Evolutionary conservation across 768 basidiomycete species (phyloP).

Genomic region (Naganishia vishniacii): DNA sequence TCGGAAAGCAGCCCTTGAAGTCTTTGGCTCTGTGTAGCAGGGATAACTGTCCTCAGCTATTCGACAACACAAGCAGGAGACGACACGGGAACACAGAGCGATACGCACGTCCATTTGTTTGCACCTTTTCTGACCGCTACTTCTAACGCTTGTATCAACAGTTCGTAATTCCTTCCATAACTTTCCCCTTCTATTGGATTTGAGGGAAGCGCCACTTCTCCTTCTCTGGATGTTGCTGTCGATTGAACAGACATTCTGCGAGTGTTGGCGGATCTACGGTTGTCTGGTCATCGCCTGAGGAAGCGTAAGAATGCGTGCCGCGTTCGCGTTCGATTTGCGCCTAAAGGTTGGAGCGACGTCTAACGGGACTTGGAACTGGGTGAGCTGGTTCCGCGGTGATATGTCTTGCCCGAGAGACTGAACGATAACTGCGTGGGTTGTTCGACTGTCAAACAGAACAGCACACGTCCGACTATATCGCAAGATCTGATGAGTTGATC

Average conservation of each 20-base stretch:
- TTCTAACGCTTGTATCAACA: constrained; percentile 38
- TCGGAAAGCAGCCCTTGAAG: constrained; percentile 34
- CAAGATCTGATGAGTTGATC: no score
- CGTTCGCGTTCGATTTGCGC: constrained; percentile 1
- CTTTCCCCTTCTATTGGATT: constrained; percentile 18
- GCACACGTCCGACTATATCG: no score
- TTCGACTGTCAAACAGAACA: no score
- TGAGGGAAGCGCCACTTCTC: neutral
- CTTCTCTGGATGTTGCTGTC: neutral
- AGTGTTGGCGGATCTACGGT: neutral
- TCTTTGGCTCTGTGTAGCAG: constrained; percentile 30
- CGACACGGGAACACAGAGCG: neutral
- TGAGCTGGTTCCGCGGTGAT: no score
- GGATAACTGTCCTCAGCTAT: neutral
- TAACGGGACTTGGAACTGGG: neutral
- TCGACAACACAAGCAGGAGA: neutral
- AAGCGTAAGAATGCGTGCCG: no score
- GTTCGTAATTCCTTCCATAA: constrained; percentile 38
- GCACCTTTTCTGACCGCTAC: constrained; percentile 41
- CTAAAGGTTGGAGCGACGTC: no score
- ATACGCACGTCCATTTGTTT: constrained; percentile 45
- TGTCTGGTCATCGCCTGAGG: neutral
- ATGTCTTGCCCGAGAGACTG: no score
- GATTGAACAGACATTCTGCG: constrained; percentile 7
- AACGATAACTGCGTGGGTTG: no score